Conservation (phyloP, 441 rosid genomes). For the Aleurites moluccanus region DNA sequence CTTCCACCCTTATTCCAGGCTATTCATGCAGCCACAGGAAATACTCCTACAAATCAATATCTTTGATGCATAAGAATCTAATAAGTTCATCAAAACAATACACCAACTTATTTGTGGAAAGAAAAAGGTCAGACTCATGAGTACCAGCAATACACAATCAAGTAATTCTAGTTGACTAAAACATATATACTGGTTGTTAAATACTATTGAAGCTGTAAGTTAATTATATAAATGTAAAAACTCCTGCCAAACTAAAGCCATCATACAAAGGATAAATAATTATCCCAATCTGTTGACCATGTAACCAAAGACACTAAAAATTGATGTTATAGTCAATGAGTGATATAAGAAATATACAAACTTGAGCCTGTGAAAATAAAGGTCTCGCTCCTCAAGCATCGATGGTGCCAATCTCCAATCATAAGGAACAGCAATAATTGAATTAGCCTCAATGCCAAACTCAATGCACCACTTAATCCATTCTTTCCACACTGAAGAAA, state of each 20-base stretch:
- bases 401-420: slow-evolving; percentile 99
- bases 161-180: background rate
- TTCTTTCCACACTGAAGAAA: slow-evolving; percentile 98
- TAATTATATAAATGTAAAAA: background rate
- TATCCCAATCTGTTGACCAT: background rate
- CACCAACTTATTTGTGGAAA: background rate
- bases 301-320: background rate
- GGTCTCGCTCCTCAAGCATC: slow-evolving; percentile 93
- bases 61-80: slow-evolving; percentile 1
- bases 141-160: background rate
- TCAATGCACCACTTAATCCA: slow-evolving; percentile 99
- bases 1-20: slow-evolving; percentile 4
- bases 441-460: slow-evolving; percentile 95
- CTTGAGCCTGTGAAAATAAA: slow-evolving; percentile 97
- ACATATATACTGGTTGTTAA: background rate
- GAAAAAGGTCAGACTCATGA: background rate
- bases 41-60: background rate
- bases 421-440: slow-evolving; percentile 91
- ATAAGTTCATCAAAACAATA: background rate
- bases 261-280: background rate
- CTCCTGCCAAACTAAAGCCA: background rate
- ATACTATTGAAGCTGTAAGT: background rate
- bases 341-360: slow-evolving; percentile 39
- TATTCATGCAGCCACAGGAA: background rate
- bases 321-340: background rate